phyloP scores from a whole-genome alignment of 345 rosid genomes.

The Syzygium jambos region DNA sequence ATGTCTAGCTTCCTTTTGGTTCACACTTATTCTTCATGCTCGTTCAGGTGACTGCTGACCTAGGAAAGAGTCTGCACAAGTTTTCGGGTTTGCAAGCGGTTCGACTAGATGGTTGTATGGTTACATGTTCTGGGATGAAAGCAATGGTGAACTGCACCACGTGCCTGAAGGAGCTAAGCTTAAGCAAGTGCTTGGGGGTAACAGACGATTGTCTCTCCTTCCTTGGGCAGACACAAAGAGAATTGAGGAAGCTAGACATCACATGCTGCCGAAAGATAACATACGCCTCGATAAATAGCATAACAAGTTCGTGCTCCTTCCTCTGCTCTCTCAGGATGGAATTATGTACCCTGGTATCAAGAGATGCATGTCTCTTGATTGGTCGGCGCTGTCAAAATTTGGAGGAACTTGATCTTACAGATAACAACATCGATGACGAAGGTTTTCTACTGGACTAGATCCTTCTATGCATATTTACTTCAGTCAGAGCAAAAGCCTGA shows the following conservation, averaged over 20 bases:
- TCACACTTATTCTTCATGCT: not conserved
- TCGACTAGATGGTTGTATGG: constrained; percentile 49
- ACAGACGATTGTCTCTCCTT: constrained; percentile 58
- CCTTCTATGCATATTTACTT: not conserved
- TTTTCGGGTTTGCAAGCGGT: constrained; percentile 43
- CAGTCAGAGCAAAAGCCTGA: not conserved
- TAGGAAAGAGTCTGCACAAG: constrained; percentile 36
- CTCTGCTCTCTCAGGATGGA: constrained; percentile 62
- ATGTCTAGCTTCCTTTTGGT: not conserved
- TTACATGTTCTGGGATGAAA: constrained; percentile 44
- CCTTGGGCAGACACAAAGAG: constrained; percentile 33
- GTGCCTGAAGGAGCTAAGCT: constrained; percentile 42
- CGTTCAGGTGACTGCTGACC: constrained; percentile 42
- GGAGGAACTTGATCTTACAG: constrained; percentile 73
- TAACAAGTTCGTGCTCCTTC: constrained; percentile 33
- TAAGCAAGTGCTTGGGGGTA: constrained; percentile 62
- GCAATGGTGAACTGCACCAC: constrained; percentile 33
- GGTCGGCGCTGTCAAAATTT: constrained; percentile 43
- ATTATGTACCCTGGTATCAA: constrained; percentile 45
- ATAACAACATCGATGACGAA: constrained; percentile 64
- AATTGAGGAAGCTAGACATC: constrained; percentile 53
- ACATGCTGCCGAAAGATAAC: constrained; percentile 66
- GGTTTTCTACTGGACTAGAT: constrained; percentile 22
- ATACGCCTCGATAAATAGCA: constrained; percentile 34
- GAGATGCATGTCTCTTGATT: constrained; percentile 49